phyloP scores from a whole-genome alignment of 495 filamentous ascomycete genomes.

The Sordaria brevicollis region DNA sequence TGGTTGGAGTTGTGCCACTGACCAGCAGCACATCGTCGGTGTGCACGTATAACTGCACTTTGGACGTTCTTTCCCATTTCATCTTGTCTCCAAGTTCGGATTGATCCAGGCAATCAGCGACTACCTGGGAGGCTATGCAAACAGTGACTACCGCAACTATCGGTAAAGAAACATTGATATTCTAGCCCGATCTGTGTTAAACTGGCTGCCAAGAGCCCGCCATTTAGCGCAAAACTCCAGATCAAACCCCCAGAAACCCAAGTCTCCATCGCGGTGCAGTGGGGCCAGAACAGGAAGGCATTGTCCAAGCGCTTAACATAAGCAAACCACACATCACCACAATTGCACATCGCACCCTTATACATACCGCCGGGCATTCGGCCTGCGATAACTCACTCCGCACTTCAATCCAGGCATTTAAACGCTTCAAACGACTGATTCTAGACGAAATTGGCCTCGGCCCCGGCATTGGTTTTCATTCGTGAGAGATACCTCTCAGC shows the following conservation, averaged over 20 bases:
- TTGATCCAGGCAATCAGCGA: background rate
- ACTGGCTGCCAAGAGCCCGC: background rate
- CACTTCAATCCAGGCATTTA: background rate
- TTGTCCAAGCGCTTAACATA: background rate
- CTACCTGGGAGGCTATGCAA: background rate
- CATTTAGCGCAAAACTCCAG: background rate
- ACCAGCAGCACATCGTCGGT: background rate
- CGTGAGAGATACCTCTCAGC: background rate
- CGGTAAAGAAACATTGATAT: background rate
- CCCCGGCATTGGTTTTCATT: background rate
- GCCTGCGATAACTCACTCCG: background rate
- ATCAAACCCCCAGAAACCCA: background rate
- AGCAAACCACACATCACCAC: background rate
- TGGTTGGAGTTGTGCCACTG: background rate
- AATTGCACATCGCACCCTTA: background rate
- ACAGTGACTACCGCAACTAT: background rate
- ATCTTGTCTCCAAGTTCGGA: background rate
- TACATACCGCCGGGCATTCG: no score
- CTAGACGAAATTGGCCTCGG: background rate
- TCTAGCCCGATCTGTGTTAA: background rate
- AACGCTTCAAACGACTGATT: background rate
- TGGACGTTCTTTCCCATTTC: background rate
- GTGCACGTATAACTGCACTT: background rate
- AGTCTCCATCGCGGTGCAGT: background rate
- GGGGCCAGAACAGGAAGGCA: background rate